Base-by-base conservation (phyloP, 208 protist genomes). In the Crithidia bombi region DNA sequence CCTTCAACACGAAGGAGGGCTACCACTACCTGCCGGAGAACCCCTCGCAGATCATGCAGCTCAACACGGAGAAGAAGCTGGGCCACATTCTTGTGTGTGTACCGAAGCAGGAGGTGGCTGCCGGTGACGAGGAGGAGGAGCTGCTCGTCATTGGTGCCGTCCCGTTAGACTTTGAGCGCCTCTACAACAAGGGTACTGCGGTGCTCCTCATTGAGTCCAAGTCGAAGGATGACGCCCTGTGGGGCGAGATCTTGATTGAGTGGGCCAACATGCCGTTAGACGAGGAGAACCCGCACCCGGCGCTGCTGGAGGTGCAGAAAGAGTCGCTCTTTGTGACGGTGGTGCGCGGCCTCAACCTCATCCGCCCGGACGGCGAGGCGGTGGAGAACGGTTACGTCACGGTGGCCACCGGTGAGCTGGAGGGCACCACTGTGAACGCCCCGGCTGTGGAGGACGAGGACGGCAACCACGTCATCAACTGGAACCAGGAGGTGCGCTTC, bases 401-500 rank as follows among this genome's bases (percentile, higher is more conserved):
- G 19, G 78, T 96, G 7, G 75, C 80, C 38, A 83, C 86, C 19
- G 77, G 85, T 38, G 85, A 96, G 14, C 82, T 96, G 75, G 88
- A 93, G 57, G 91, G 91, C 9, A 65, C 72, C 50, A 93, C 88
- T 17, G 80, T 89, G 39, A 66, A 76, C 55, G 79, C 86, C n/a
- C 69, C 83, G 12, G 82, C 69, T 17, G 70, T 79, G n/a, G 69
- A 67, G 14, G 87, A 89, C 32, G 83, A 63, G 5, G 75, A 82
- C 14, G 52, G 43, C 51, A 80, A 71, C 38, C 63, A 82, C 57
- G 65, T 94, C 52, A 78, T 92, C 44, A 81, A 64, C 56, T 96
- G 91, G 89, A 94, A 94, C 75, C 91, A 96, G 66, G 88, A 96
- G 81, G 83, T 96, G 36, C 91, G 86, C 47, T 96, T 96, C 69